Base-by-base conservation (phyloP, 2,329 filamentous ascomycete genomes). In the Zopfia rhizophila region DNA sequence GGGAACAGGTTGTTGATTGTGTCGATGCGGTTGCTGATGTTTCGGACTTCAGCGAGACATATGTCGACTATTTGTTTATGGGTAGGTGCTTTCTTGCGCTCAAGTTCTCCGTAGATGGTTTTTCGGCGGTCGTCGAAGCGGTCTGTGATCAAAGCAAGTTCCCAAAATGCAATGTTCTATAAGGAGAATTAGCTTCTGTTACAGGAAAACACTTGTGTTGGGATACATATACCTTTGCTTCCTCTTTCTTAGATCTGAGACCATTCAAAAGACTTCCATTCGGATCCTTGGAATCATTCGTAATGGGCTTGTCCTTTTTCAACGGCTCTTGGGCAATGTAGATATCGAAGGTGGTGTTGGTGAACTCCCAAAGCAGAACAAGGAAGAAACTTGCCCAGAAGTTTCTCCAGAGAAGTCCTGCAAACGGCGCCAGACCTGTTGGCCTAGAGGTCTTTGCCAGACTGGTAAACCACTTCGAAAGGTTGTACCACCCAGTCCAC, bases 221-320 rank as follows among this genome's bases (percentile, higher is more conserved):
- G 8, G 18, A 24, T 17, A 48, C 78, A 60, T n/a, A n/a, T 73
- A 88, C 87, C 72, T 84, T 86, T 49, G 90, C 85, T 7, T 89
- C 79, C 7, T 90, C 79, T 69, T 93, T 94, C 74, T 91, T 94
- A 55, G 87, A 87, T 67, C 87, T 92, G 32, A 97, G 72, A 0
- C 93, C 93, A 45, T 86, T 91, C 36, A 97, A 70, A 19, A 97
- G 78, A 66, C 90, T 96, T 24, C 91, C 91, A 63, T 96, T 97
- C 1, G 93, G 90, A 69, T 97, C 92, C 65, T 90, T 94, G 12
- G 91, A 90, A 56, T 93, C 89, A 13, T 83, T 82, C 0, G 91
- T 96, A 44, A 97, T 81, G 3, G 92, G 91, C 61, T 87, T 83
- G n/a, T 82, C 87, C 56, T 89, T 89, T 76, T 96, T 96, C 41